These are phyloP conservation scores for Stephania cephalantha DNA, from an alignment of 164 flowering plant species.

Conservation along the genomic window DNA sequence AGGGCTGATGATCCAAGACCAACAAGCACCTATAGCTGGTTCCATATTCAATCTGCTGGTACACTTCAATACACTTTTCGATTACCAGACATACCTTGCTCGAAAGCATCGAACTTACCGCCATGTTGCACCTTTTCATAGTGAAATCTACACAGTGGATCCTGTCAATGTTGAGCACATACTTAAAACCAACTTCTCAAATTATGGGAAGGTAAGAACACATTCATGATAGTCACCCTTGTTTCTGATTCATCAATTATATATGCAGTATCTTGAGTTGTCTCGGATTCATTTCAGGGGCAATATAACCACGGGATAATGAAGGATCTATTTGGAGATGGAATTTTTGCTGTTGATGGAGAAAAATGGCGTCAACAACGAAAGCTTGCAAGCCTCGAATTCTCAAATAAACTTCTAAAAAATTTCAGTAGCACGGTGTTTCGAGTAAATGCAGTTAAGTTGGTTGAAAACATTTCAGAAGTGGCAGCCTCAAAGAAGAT, in stretches of 20 bases:
- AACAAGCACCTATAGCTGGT: conserved; percentile 32
- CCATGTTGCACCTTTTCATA: conserved; percentile 22
- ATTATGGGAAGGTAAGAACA: conserved; percentile 29
- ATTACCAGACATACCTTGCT: conserved; percentile 29
- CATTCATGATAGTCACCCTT: not conserved
- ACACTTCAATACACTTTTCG: conserved; percentile 30
- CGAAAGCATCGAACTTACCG: conserved; percentile 26
- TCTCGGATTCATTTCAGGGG: conserved; percentile 22
- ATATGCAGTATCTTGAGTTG: not conserved
- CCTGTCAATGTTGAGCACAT: conserved; percentile 38
- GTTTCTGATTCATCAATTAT: not conserved
- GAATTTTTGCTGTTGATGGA: conserved; percentile 51
- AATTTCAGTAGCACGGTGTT: conserved; percentile 29
- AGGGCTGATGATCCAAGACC: conserved; percentile 8
- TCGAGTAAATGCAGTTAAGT: conserved; percentile 26
- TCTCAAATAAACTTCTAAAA: conserved; percentile 33
- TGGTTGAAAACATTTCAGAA: conserved; percentile 19
- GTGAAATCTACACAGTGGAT: conserved; percentile 34
- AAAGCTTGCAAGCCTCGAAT: conserved; percentile 40
- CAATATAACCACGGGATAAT: conserved; percentile 23
- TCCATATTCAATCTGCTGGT: conserved; percentile 25
- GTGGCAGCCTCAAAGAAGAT: conserved; percentile 10
- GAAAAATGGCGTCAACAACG: conserved; percentile 45
- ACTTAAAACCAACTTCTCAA: conserved; percentile 37
- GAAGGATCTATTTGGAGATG: conserved; percentile 41